Conservation (phyloP, 768 basidiomycete genomes). For the Postia placenta region DNA sequence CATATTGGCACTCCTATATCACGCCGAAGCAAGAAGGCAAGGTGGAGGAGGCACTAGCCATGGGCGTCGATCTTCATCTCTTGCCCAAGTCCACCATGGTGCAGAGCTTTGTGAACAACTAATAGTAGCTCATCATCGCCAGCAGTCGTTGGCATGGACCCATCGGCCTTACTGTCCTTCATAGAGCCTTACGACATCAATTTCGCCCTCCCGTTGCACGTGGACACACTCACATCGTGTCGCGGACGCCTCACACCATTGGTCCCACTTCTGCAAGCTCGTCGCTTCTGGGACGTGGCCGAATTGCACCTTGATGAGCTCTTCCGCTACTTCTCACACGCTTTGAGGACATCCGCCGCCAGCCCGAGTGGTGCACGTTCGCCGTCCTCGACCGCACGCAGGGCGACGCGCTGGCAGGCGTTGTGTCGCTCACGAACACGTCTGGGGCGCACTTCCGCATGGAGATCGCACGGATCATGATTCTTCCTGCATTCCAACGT, state of each 20-base stretch:
- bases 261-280: conserved; percentile 31
- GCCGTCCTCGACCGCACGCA: conserved; percentile 36
- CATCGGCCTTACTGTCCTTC: conserved; percentile 8
- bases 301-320: conserved; percentile 21
- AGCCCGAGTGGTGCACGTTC: conserved; percentile 21
- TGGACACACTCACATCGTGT: conserved; percentile 26
- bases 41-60: too few species aligned
- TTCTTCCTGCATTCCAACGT: conserved; percentile 33
- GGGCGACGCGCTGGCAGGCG: conserved; percentile 31
- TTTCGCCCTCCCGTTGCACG: conserved; percentile 30
- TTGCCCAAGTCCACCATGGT: too few species aligned
- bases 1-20: too few species aligned
- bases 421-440: conserved; percentile 30
- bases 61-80: too few species aligned
- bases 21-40: too few species aligned
- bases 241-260: conserved; percentile 35
- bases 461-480: conserved; percentile 34
- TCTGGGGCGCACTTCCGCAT: conserved; percentile 24
- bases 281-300: conserved; percentile 24
- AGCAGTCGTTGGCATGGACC: too few species aligned
- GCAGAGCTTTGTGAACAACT: too few species aligned
- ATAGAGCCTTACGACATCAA: conserved; percentile 20
- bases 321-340: conserved; percentile 27
- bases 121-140: too few species aligned
- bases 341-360: conserved; percentile 15